Conservation (phyloP, 208 protist genomes). For the Wallacemonas sp. region DNA sequence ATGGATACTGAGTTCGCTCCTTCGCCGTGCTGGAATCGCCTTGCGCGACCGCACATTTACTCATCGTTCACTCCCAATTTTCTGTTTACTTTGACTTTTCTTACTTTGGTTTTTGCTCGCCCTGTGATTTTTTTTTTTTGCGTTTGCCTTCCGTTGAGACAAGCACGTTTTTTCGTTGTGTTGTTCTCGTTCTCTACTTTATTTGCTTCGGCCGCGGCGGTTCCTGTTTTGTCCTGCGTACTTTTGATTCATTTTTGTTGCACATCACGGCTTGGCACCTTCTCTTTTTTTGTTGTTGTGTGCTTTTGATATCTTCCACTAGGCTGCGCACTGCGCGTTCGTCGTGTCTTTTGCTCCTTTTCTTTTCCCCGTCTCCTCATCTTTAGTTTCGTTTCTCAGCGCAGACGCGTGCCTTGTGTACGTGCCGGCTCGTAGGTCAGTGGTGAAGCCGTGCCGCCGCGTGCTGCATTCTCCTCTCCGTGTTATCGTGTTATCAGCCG, state of each 20-base stretch:
- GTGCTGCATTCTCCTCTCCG: no score
- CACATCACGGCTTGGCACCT: neutral
- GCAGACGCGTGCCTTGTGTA: no score
- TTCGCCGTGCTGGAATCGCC: no score
- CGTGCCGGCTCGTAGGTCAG: no score
- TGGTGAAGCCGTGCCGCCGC: no score
- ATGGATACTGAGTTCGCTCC: no score
- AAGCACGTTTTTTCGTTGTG: neutral
- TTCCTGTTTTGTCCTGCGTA: neutral
- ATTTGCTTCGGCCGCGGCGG: no score
- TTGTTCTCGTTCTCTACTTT: neutral
- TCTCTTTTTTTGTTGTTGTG: slow-evolving; percentile 4
- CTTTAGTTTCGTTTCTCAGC: no score
- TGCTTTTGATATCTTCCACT: no score
- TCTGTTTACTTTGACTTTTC: slow-evolving; percentile 13
- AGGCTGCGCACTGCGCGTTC: neutral
- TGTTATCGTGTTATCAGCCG: no score
- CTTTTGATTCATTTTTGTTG: neutral
- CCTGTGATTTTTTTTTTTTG: slow-evolving; percentile 16
- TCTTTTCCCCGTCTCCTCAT: slow-evolving; percentile 1
- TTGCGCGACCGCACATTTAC: no score
- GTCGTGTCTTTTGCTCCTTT: neutral
- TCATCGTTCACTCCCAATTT: no score
- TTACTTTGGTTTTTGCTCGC: neutral
- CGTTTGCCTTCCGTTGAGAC: neutral